These are phyloP conservation scores for Echites panduratus DNA, from an alignment of 257 asterid genomes.

Conservation along the genomic window DNA sequence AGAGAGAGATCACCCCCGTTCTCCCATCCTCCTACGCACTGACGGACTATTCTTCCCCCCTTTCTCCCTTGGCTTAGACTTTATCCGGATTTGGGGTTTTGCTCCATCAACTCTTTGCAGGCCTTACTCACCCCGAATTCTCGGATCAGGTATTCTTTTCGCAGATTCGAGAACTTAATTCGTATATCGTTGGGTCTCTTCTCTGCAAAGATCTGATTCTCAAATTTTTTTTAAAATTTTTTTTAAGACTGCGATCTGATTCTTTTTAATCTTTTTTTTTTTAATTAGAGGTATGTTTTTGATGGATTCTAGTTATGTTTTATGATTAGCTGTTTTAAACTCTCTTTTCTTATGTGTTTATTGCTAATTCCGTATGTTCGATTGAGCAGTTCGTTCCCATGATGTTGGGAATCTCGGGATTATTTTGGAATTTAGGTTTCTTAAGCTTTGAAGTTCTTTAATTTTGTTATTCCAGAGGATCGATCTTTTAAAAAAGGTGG, in stretches of 20 bases:
- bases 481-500: not conserved
- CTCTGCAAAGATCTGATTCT: not conserved
- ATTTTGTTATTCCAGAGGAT: not conserved
- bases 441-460: not conserved
- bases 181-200: not conserved
- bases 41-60: constrained; percentile 8
- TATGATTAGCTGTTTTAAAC: not conserved
- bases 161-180: too few species aligned
- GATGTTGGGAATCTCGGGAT: too few species aligned
- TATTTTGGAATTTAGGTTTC: not conserved
- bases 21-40: not conserved
- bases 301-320: not conserved
- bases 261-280: not conserved
- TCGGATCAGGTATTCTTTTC: constrained; percentile 32
- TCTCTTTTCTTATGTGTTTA: too few species aligned
- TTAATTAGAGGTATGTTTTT: not conserved
- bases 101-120: not conserved
- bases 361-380: not conserved
- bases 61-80: constrained; percentile 23
- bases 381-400: not conserved
- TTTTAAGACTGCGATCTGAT: not conserved
- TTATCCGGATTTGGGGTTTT: constrained; percentile 32
- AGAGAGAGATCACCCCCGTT: not conserved
- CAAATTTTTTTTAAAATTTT: not conserved
- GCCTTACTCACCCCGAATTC: constrained; percentile 24